These are phyloP conservation scores for Cnidoscolus chayamansa DNA, from an alignment of 441 rosid genomes.

Conservation along the genomic window DNA sequence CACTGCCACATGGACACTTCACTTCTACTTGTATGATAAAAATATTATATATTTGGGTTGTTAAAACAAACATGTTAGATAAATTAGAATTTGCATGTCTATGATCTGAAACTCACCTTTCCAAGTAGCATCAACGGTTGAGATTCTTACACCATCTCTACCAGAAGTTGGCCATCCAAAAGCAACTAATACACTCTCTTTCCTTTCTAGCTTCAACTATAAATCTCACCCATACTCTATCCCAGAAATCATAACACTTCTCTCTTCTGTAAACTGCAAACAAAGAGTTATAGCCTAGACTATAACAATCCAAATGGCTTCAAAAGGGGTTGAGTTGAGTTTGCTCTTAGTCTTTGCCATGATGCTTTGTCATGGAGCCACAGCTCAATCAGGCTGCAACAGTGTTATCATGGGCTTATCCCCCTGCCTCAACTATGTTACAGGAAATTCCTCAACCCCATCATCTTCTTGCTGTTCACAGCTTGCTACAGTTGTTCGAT, in stretches of 20 bases:
- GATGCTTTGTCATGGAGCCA: slow-evolving; percentile 23
- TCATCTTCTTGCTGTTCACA: slow-evolving; percentile 22
- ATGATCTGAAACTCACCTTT: neutral
- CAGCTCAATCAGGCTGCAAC: slow-evolving; percentile 46
- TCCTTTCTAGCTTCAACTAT: slow-evolving; percentile 11
- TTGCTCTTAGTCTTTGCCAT: slow-evolving; percentile 25
- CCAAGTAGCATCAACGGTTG: slow-evolving; percentile 10
- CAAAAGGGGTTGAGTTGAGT: slow-evolving; percentile 18
- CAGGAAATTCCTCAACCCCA: slow-evolving; percentile 24
- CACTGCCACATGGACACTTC: neutral
- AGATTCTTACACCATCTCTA: slow-evolving; percentile 1
- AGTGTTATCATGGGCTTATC: slow-evolving; percentile 34
- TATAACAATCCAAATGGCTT: slow-evolving; percentile 23
- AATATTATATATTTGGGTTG: neutral
- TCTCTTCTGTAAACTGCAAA: neutral
- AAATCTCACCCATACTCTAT: slow-evolving; percentile 4
- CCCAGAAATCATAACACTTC: neutral
- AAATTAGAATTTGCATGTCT: neutral
- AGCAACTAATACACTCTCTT: slow-evolving; percentile 19
- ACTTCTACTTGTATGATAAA: neutral
- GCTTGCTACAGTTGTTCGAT: slow-evolving; percentile 3
- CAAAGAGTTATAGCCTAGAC: neutral
- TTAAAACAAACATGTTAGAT: neutral
- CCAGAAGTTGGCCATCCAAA: slow-evolving; percentile 34
- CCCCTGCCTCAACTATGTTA: slow-evolving; percentile 58